Evolutionary conservation across 2,329 filamentous ascomycete species (phyloP), one percentile per base, ranked within the genome.

Genomic region (Penicillium sclerotigenum): DNA sequence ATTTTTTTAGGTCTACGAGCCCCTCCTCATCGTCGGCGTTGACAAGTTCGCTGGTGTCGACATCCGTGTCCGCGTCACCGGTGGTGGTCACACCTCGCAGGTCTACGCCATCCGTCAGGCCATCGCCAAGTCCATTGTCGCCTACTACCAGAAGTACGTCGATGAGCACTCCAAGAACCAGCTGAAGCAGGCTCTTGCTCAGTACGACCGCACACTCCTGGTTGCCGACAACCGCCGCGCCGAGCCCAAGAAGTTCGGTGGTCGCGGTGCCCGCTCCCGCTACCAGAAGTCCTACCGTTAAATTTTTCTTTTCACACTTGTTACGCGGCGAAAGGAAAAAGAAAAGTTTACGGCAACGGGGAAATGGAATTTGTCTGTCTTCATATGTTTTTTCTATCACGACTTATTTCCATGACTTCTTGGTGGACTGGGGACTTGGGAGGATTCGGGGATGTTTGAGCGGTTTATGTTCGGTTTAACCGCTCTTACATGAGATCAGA

Each of bases 221-320:
- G 94, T 99, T 74, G 94, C 94, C 80, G 94, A 99, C 82, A 97
- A 96, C 89, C 89, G 94, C 80, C 90, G 94, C 73, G 94, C 91
- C 81, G 94, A 99, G 87, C 93, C 93, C 82, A 97, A 97, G 92
- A 97, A 97, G 86, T 82, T 82, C 75, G 81, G 80, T 74, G 79
- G 79, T 90, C 89, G 86, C 73, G 93, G 93, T 87, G 93, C 94
- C 77, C 89, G 93, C 77, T 84, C 93, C 76, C 89, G 92, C 78
- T 97, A 91, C 92, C 93, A 97, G 85, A 97, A 97, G 85, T 96
- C 92, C 71, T 96, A 97, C 88, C 91, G 92, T 92, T 96, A 93
- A 91, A 68, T 60, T 60, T 53, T 57, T 59, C 43, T 61, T 48
- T 48, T 58, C 50, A 55, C 46, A 59, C 51, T 60, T 52, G 57